Conservation (phyloP, 1,139 yeast species). For the Candida sanyaensis region DNA sequence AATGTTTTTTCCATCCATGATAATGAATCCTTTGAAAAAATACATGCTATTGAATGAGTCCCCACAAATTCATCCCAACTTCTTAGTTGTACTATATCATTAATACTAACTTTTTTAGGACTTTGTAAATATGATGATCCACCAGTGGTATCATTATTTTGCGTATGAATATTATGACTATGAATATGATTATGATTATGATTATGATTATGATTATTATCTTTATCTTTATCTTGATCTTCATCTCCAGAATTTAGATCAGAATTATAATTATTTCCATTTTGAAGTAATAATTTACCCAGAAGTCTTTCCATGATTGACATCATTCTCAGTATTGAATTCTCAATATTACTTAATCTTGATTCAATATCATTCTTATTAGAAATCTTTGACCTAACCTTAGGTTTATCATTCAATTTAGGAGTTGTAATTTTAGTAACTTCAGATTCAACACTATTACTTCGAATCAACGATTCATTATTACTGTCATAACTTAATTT, state of each 20-base stretch:
- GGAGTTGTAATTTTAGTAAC: too few relatives aligned
- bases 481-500: background rate
- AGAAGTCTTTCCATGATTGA: conserved; percentile 11
- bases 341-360: conserved; percentile 3
- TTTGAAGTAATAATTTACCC: background rate
- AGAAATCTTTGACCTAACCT: background rate
- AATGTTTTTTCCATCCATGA: conserved; percentile 33
- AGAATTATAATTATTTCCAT: background rate
- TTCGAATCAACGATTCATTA: background rate
- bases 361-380: background rate
- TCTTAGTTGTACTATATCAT: conserved; percentile 6
- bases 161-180: too few relatives aligned
- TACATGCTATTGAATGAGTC: conserved; percentile 39
- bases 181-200: too few relatives aligned
- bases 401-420: background rate
- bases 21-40: conserved; percentile 38
- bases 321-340: conserved; percentile 7
- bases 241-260: background rate
- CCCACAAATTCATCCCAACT: conserved; percentile 32
- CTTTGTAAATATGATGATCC: background rate
- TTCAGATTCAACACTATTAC: too few relatives aligned
- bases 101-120: background rate
- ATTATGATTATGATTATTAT: background rate
- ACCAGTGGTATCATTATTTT: background rate
- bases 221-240: conserved; percentile 9